Conservation (phyloP, 305 asterid genomes). For the Fraxinus latifolia region DNA sequence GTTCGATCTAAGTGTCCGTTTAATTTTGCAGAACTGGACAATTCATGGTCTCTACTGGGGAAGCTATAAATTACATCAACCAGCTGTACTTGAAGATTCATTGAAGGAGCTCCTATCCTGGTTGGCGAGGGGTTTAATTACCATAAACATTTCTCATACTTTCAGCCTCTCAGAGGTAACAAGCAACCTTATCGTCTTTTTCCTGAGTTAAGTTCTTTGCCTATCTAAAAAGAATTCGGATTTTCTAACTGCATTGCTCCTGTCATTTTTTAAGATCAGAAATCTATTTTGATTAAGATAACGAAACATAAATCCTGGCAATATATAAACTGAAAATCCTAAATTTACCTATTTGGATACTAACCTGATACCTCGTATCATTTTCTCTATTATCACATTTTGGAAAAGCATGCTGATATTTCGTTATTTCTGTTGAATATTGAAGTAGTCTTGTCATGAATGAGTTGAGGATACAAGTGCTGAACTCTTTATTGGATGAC, state of each 20-base stretch:
- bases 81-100: conserved; percentile 67
- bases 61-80: conserved; percentile 65
- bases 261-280: neutral
- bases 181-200: conserved; percentile 10
- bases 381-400: neutral
- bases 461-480: neutral
- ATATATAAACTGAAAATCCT: neutral
- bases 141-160: conserved; percentile 68
- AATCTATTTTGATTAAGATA: neutral
- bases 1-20: neutral
- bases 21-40: conserved; percentile 75
- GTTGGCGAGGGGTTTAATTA: conserved; percentile 68
- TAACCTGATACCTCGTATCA: neutral
- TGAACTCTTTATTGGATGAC: neutral
- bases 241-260: neutral
- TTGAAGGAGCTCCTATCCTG: conserved; percentile 76
- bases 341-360: neutral
- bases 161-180: conserved; percentile 64
- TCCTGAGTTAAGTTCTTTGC: neutral
- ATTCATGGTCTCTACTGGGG: conserved; percentile 97
- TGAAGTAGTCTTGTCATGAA: neutral
- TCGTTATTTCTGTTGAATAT: neutral
- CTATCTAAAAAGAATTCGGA: neutral
- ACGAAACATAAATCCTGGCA: neutral
- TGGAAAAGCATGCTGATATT: neutral